Conservation (phyloP, 1,139 yeast genomes). For the Saccharomyces hybrid region DNA sequence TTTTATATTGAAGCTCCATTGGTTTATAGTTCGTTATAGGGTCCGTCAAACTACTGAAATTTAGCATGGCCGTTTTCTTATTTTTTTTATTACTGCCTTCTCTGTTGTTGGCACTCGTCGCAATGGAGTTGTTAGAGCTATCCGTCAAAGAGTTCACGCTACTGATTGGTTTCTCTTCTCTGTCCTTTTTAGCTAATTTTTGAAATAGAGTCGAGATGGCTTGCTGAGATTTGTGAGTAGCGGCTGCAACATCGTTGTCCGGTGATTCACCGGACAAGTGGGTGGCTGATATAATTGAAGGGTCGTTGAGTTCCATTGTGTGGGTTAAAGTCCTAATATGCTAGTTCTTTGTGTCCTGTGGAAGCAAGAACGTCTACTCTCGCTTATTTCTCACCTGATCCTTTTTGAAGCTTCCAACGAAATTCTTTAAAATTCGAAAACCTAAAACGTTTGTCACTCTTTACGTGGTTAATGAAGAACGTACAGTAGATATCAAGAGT, state of each 20-base stretch:
- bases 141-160: not conserved
- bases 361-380: not conserved
- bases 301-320: slow-evolving; percentile 5
- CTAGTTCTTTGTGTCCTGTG: not conserved
- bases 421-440: not conserved
- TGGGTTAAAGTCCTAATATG: not conserved
- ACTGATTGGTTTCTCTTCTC: not conserved
- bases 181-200: not conserved
- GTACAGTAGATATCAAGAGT: not conserved
- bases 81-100: not conserved
- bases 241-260: not conserved
- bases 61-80: not conserved
- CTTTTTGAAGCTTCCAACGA: not conserved
- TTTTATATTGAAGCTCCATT: slow-evolving; percentile 6
- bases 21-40: slow-evolving; percentile 20
- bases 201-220: not conserved
- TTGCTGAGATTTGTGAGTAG: not conserved
- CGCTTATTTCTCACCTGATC: not conserved
- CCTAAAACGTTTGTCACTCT: not conserved
- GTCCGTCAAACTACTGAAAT: not conserved
- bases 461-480: not conserved
- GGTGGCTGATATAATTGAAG: slow-evolving; percentile 4
- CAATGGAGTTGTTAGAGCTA: not conserved
- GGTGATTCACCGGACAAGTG: not conserved
- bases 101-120: not conserved